phyloP scores from a whole-genome alignment of 2,329 filamentous ascomycete species.

The Penicillium sp. region DNA sequence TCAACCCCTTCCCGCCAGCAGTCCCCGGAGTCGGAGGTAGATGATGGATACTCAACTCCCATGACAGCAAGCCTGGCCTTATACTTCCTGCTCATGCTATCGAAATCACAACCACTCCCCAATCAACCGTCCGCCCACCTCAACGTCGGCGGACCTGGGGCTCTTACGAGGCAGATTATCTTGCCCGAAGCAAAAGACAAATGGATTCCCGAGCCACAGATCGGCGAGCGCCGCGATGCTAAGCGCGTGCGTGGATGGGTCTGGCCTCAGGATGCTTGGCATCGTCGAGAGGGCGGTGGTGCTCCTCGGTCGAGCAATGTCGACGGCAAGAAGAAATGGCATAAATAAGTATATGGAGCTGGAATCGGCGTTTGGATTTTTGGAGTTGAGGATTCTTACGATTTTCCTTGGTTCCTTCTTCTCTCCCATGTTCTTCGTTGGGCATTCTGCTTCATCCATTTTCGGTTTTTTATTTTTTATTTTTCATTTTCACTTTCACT shows the following conservation, averaged over 20 bases:
- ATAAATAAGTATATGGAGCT: slow-evolving; percentile 32
- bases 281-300: slow-evolving; percentile 58
- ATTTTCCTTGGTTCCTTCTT: slow-evolving; percentile 8
- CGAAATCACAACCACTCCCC: slow-evolving; percentile 63
- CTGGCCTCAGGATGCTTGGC: slow-evolving; percentile 64
- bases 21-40: slow-evolving; percentile 7
- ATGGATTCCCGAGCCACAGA: slow-evolving; percentile 66
- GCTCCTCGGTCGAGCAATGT: slow-evolving; percentile 28
- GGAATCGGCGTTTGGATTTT: slow-evolving; percentile 1
- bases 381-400: slow-evolving; percentile 10
- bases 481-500: not conserved
- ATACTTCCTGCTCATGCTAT: slow-evolving; percentile 69
- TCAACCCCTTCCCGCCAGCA: slow-evolving; percentile 23
- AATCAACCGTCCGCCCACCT: slow-evolving; percentile 62
- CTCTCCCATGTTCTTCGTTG: too few species aligned
- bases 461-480: slow-evolving; percentile 6
- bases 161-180: slow-evolving; percentile 60
- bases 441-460: slow-evolving; percentile 27
- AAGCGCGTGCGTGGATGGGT: slow-evolving; percentile 66
- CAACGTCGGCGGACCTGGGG: slow-evolving; percentile 64
- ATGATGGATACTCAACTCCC: slow-evolving; percentile 30
- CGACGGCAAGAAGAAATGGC: slow-evolving; percentile 40
- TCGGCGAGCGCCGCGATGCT: slow-evolving; percentile 64
- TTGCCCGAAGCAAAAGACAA: slow-evolving; percentile 58
- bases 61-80: slow-evolving; percentile 65